Evolutionary conservation across 2,329 filamentous ascomycete genomes (phyloP), one percentile per base, ranked within the genome.

Genomic region (Trichoderma arundinaceum): DNA sequence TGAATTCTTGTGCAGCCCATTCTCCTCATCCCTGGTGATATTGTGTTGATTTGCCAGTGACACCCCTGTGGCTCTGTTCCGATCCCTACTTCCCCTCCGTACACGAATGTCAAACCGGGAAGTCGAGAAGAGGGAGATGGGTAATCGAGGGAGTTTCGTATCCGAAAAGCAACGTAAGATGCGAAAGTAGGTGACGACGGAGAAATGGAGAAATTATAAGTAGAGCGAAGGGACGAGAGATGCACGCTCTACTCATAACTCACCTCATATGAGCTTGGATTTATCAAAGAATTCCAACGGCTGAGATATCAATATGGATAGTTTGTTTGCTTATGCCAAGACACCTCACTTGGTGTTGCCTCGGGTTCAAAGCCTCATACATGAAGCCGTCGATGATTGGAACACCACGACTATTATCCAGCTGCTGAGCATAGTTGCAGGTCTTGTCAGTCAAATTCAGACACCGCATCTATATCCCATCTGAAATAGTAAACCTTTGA

Each of bases 221-320:
- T 57, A 19, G 8, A 13, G 15, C 1, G 22, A 57, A 7, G n/a
- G n/a, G n/a, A n/a, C n/a, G n/a, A 28, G 22, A 28, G 22, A 2
- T 28, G 22, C 22, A 28, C 39, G 5, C 12, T 43, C 4, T 46
- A 22, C 17, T 59, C 5, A 46, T 7, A 51, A 7, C 19, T 13
- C 7, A 7, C 22, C 19, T n/a, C 44, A 7, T 4, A 44, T 15
- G 4, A 41, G 32, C 44, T 17, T 9, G 9, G 13, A 12, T 8
- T 39, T n/a, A 17, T 35, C 12, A 15, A n/a, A 41, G 12, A n/a
- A 62, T 17, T 15, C 2, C 1, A 48, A 6, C 15, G 59, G 15
- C 49, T 22, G 39, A 43, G 15, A 41, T 17, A n/a, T 8, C 53
- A 59, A 7, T 3, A 65, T 65, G 62, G 44, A 65, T 22, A 52